Evolutionary conservation across 164 flowering plant genomes (phyloP).

Genomic region (Stephania yunnanensis): DNA sequence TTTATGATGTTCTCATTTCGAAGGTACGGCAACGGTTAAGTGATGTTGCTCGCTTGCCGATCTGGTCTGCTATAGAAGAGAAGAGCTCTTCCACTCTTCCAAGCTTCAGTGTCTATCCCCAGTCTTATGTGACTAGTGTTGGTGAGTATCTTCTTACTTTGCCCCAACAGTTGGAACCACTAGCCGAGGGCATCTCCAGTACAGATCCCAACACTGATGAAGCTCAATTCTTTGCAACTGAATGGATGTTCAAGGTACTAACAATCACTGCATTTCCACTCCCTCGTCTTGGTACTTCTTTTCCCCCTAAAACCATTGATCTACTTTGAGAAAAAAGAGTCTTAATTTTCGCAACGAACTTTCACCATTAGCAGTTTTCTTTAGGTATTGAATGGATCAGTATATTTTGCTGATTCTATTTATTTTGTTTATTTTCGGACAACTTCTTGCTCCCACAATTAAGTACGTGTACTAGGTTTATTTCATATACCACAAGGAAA

Average conservation of each 20-base stretch:
- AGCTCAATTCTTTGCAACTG: slow-evolving; percentile 95
- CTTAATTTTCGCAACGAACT: no score
- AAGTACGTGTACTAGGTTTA: no score
- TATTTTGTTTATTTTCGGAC: not conserved
- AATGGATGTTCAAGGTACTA: slow-evolving; percentile 99
- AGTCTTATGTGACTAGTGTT: slow-evolving; percentile 79
- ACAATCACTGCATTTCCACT: not conserved
- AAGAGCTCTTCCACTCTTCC: slow-evolving; percentile 69
- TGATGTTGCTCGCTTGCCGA: slow-evolving; percentile 75
- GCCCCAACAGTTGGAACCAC: slow-evolving; percentile 98
- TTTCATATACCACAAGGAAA: no score
- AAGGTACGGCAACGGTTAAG: slow-evolving; percentile 88
- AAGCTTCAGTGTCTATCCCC: slow-evolving; percentile 90
- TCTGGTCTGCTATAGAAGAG: slow-evolving; percentile 91
- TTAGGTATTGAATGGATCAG: not conserved
- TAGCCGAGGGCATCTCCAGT: slow-evolving; percentile 83
- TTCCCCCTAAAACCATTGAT: not conserved
- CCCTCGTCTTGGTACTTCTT: not conserved
- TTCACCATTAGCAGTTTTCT: no score
- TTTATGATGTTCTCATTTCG: slow-evolving; percentile 94
- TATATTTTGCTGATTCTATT: not conserved
- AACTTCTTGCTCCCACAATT: no score
- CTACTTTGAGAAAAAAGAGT: no score
- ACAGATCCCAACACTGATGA: slow-evolving; percentile 72
- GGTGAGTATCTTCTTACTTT: slow-evolving; percentile 98